A percentile compares a stretch with the other conserved stretches of the same genome.
These are phyloP conservation scores for Apophysomyces trapeziformis DNA, from an alignment of 371 early-diverging fungal genomes.

Conservation along the genomic window DNA sequence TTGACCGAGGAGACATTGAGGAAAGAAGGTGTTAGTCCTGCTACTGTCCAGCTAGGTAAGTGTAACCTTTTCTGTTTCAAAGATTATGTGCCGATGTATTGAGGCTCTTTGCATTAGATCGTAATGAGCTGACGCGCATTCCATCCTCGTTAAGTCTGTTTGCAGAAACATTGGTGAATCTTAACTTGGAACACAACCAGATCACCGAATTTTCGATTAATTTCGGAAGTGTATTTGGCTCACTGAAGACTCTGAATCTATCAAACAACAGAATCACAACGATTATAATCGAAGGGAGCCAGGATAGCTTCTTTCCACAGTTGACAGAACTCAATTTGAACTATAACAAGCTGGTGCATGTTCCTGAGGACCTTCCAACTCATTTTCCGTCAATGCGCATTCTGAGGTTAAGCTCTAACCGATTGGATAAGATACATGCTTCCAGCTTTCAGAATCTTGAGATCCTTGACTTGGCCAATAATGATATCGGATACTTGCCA, in stretches of 20 bases:
- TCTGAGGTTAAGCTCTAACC: conserved; percentile 55
- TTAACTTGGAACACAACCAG: conserved; percentile 59
- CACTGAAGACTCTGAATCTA: conserved; percentile 51
- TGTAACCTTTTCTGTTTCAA: not conserved
- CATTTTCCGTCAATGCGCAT: conserved; percentile 55
- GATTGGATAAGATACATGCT: conserved; percentile 51
- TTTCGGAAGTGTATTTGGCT: conserved; percentile 40
- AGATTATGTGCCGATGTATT: not conserved
- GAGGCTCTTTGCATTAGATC: conserved; percentile 24
- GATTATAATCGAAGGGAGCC: conserved; percentile 15
- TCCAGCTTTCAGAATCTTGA: conserved; percentile 50
- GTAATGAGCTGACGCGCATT: conserved; percentile 47
- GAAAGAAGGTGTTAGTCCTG: conserved; percentile 13
- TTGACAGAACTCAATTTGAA: conserved; percentile 51
- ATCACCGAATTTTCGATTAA: conserved; percentile 42
- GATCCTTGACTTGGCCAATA: conserved; percentile 60
- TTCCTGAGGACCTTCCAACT: conserved; percentile 48
- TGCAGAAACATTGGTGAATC: conserved; percentile 44
- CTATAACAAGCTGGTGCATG: conserved; percentile 42
- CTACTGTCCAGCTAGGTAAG: conserved; percentile 16
- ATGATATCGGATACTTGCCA: conserved; percentile 62
- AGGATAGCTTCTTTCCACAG: conserved; percentile 41
- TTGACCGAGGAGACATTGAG: not conserved
- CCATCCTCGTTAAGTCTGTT: conserved; percentile 36
- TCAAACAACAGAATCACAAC: conserved; percentile 58